Conservation (phyloP, 2,329 filamentous ascomycete species). For the Chrysoporthe cubensis region DNA sequence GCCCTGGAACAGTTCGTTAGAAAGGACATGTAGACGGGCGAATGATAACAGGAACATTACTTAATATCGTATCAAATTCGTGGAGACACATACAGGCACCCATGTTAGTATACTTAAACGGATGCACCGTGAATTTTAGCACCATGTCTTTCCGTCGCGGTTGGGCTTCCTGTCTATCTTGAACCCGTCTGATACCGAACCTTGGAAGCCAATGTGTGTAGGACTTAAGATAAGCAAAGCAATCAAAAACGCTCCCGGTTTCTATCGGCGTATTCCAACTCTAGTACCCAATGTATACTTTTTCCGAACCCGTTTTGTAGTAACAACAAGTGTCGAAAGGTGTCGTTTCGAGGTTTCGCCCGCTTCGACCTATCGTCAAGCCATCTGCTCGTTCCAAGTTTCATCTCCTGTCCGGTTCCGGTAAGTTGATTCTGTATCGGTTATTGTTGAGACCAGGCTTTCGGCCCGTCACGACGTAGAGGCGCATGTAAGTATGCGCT, state of each 20-base stretch:
- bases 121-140: background rate
- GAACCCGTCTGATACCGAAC: background rate
- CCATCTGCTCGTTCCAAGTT: background rate
- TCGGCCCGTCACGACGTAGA: slow-evolving; percentile 56
- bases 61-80: background rate
- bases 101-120: background rate
- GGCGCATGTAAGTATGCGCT: slow-evolving; percentile 53
- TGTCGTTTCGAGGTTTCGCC: background rate
- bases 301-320: background rate
- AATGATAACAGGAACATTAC: background rate
- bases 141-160: background rate
- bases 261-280: background rate
- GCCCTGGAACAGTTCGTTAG: slow-evolving; percentile 53
- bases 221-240: background rate
- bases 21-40: slow-evolving; percentile 11
- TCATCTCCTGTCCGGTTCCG: background rate
- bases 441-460: slow-evolving; percentile 43
- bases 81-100: background rate
- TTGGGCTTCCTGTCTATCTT: background rate
- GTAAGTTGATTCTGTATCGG: slow-evolving; percentile 6
- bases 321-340: background rate
- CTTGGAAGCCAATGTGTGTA: background rate
- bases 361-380: background rate
- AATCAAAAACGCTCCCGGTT: background rate
- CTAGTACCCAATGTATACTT: background rate